Evolutionary conservation across 2,329 filamentous ascomycete genomes (phyloP), one percentile per base, ranked within the genome.

Genomic region (Dothidotthia symphoricarpi): DNA sequence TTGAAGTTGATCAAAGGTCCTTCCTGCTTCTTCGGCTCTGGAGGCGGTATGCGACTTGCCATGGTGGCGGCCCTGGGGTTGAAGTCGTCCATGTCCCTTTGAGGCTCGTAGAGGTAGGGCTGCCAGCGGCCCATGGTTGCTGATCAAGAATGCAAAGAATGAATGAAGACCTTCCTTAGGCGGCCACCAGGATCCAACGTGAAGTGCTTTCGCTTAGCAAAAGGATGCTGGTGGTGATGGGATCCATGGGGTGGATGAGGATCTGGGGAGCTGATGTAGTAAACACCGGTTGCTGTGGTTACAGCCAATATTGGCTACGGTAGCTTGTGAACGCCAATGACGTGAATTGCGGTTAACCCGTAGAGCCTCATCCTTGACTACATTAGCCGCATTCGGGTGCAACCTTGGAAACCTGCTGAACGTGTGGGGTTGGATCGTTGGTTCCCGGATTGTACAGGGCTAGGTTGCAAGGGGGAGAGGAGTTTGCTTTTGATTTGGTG

Each of bases 31-130:
- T 79, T 75, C 57, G 76, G 82, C 16, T 69, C 73, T 27, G 66
- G 62, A 13, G 78, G 78, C 10, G 80, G 77, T 58, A 81, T 72
- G 73, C 80, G 86, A 69, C 86, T 91, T 46, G 87, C 85, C 61
- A 88, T 78, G 15, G 88, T 90, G 32, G 89, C 78, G 43, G 86
- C 85, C 66, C 90, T 94, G 32, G 91, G 90, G 57, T 96, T 89
- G 68, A 94, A 95, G n/a, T 62, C 70, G 76, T 73, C 52, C 31
- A 73, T 69, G 60, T 80, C 75, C 55, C 74, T 61, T 41, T 59
- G 46, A 16, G 59, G 44, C 47, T 76, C 56, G 69, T 93, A 93
- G 67, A 91, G 76, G 71, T 84, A 93, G 38, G 87, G 87, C 66
- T 78, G 78, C 57, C 75, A 71, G 59, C 74, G 74, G 55, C 59